phyloP scores from a whole-genome alignment of 768 basidiomycete genomes.

The Austroboletus eburneus region DNA sequence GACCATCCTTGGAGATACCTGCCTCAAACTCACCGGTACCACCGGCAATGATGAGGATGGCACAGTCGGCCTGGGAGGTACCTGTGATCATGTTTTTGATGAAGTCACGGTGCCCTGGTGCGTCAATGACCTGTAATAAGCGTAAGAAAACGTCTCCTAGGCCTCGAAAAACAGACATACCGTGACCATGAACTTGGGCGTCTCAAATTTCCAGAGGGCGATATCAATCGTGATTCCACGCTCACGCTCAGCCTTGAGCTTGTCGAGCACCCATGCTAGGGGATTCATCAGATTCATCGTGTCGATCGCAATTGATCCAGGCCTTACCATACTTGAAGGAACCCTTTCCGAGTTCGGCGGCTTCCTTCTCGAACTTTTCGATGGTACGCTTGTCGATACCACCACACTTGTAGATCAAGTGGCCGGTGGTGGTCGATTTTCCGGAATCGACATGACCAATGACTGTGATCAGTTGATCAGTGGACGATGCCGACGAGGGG shows the following conservation, averaged over 20 bases:
- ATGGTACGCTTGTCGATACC: slow-evolving; percentile 99
- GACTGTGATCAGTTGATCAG: slow-evolving; percentile 50
- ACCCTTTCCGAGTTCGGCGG: slow-evolving; percentile 99
- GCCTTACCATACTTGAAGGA: slow-evolving; percentile 92
- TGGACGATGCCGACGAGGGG: slow-evolving; percentile 5
- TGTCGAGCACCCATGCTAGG: slow-evolving; percentile 99
- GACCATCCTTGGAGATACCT: slow-evolving; percentile 99
- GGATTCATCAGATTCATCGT: slow-evolving; percentile 24
- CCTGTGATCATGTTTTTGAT: slow-evolving; percentile 99
- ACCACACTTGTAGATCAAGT: slow-evolving; percentile 99
- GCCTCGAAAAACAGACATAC: slow-evolving; percentile 42
- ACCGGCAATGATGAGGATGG: slow-evolving; percentile 98
- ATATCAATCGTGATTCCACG: slow-evolving; percentile 99
- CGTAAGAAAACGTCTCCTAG: background rate
- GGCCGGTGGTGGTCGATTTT: slow-evolving; percentile 99
- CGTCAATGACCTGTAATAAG: slow-evolving; percentile 85
- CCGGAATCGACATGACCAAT: slow-evolving; percentile 99
- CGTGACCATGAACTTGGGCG: slow-evolving; percentile 92
- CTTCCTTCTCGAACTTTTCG: slow-evolving; percentile 99
- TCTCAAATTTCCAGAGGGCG: slow-evolving; percentile 99
- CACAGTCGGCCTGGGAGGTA: slow-evolving; percentile 99
- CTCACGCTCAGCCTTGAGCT: slow-evolving; percentile 99
- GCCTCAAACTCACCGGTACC: slow-evolving; percentile 99
- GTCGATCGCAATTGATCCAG: slow-evolving; percentile 15
- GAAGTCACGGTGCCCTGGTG: slow-evolving; percentile 99